Evolutionary conservation across 192 early-diverging fungal species (phyloP).

Genomic region (Entrophospora sp.): DNA sequence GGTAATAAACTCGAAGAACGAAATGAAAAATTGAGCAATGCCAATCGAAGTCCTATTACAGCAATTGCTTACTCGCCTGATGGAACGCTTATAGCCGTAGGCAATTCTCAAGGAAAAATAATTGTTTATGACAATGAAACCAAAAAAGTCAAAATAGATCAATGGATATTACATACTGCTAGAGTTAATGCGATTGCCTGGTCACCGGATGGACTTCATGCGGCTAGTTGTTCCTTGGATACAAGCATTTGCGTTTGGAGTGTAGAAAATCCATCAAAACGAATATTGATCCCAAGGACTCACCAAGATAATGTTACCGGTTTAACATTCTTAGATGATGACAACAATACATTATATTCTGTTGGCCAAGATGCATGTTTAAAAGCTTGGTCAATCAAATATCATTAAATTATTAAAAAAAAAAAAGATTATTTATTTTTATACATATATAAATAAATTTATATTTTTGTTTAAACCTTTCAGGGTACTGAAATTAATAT

Average conservation of each 20-base stretch:
- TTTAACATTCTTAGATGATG: constrained; percentile 58
- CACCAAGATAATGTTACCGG: constrained; percentile 75
- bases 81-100: constrained; percentile 66
- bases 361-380: constrained; percentile 77
- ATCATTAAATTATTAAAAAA: constrained; percentile 16
- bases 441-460: no score
- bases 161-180: constrained; percentile 86
- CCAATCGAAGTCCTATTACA: constrained; percentile 63
- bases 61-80: constrained; percentile 71
- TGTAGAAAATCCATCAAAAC: constrained; percentile 66
- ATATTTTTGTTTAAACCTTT: no score
- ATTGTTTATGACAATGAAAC: constrained; percentile 54
- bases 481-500: no score
- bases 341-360: constrained; percentile 58
- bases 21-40: constrained; percentile 21
- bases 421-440: no score
- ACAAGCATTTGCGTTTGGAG: constrained; percentile 90
- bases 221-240: constrained; percentile 77
- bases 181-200: constrained; percentile 76
- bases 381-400: constrained; percentile 55
- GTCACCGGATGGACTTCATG: constrained; percentile 64
- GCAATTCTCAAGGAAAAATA: constrained; percentile 75
- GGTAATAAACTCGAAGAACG: constrained; percentile 27
- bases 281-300: constrained; percentile 68
- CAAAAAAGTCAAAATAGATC: constrained; percentile 38